Conservation (phyloP, 495 filamentous ascomycete species). For the Symbiotaphrina buchneri region DNA sequence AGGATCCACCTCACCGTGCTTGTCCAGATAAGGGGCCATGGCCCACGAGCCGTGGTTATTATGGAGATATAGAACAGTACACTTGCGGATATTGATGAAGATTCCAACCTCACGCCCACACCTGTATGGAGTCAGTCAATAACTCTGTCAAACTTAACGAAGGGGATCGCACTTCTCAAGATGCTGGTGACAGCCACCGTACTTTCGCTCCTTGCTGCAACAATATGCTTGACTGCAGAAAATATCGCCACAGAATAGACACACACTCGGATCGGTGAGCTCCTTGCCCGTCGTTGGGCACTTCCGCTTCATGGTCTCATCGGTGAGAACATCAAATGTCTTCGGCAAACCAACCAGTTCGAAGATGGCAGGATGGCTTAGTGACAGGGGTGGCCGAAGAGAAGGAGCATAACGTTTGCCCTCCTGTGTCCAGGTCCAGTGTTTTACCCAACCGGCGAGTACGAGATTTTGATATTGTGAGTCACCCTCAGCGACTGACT, state of each 20-base stretch:
- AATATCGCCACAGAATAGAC: conserved; percentile 87
- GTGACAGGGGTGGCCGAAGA: conserved; percentile 14
- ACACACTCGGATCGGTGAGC: conserved; percentile 69
- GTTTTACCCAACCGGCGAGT: conserved; percentile 61
- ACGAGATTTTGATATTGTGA: conserved; percentile 24
- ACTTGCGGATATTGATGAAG: conserved; percentile 93
- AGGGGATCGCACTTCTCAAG: conserved; percentile 42
- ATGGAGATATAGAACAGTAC: conserved; percentile 69
- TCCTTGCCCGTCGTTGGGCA: conserved; percentile 86
- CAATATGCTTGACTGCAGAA: conserved; percentile 89
- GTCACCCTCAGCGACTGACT: conserved; percentile 14
- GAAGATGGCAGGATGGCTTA: conserved; percentile 76
- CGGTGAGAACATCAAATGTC: conserved; percentile 79
- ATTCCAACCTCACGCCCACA: conserved; percentile 76
- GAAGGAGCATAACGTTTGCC: conserved; percentile 4
- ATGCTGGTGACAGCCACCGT: conserved; percentile 81
- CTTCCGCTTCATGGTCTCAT: conserved; percentile 63
- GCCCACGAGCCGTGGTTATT: conserved; percentile 63
- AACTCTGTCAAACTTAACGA: not conserved
- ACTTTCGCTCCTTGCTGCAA: conserved; percentile 43
- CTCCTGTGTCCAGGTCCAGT: conserved; percentile 18
- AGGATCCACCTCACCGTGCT: conserved; percentile 80
- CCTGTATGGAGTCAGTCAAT: conserved; percentile 17
- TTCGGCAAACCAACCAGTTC: conserved; percentile 84
- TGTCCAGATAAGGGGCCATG: conserved; percentile 80